Evolutionary conservation across 2,329 filamentous ascomycete genomes (phyloP).

Genomic region (Diaporthe sp.): DNA sequence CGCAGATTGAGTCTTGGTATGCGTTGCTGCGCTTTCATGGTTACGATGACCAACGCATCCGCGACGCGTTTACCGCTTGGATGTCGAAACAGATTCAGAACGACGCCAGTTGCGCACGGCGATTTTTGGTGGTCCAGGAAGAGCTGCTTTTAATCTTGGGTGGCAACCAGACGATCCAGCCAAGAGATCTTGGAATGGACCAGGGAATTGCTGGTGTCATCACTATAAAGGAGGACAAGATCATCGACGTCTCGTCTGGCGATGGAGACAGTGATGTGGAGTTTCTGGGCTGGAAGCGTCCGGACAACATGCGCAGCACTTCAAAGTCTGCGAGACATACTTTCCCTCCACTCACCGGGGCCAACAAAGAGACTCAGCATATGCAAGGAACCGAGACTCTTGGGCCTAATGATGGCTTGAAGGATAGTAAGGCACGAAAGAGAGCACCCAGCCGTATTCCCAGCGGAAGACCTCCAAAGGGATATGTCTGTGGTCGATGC

Average conservation of each 20-base stretch:
- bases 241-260: conserved; percentile 35
- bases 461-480: conserved; percentile 3
- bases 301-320: neutral
- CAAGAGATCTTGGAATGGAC: neutral
- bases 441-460: neutral
- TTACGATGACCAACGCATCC: conserved; percentile 1
- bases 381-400: neutral
- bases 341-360: neutral
- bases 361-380: conserved; percentile 17
- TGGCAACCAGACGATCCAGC: neutral
- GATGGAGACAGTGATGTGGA: conserved; percentile 34
- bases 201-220: conserved; percentile 4
- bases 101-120: conserved; percentile 28
- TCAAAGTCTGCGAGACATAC: neutral
- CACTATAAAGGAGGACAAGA: neutral
- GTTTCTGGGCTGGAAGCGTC: conserved; percentile 32
- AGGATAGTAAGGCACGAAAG: neutral
- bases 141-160: conserved; percentile 3
- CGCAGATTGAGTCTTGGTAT: conserved; percentile 35
- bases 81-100: neutral
- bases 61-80: conserved; percentile 38
- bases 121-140: conserved; percentile 12
- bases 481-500: conserved; percentile 53
- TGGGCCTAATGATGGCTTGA: neutral
- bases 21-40: conserved; percentile 23